Conservation (phyloP, 768 basidiomycete genomes). For the Rhodotorula babjevae region DNA sequence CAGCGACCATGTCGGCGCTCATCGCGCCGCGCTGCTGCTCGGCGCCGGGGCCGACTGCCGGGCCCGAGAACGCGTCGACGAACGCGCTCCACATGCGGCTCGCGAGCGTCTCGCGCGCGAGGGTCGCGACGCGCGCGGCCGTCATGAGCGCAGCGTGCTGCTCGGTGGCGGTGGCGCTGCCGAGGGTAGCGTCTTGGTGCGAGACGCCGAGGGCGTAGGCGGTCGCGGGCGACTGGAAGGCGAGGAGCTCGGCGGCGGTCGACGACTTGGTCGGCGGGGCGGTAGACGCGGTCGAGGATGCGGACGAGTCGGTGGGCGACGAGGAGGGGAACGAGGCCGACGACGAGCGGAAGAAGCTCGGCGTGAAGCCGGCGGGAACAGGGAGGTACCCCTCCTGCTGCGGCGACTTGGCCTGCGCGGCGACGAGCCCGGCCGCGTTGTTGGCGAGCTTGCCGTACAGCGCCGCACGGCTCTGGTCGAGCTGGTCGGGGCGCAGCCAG, state of each 20-base stretch:
- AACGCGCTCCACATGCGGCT: slow-evolving; percentile 69
- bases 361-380: slow-evolving; percentile 29
- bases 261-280: background rate
- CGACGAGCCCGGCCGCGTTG: slow-evolving; percentile 38
- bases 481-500: slow-evolving; percentile 29
- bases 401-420: slow-evolving; percentile 13
- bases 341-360: slow-evolving; percentile 37
- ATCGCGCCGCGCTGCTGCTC: background rate
- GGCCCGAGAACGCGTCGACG: slow-evolving; percentile 78
- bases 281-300: too few species aligned
- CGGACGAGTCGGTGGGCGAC: background rate
- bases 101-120: slow-evolving; percentile 72
- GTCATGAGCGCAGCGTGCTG: background rate
- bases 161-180: background rate
- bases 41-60: background rate
- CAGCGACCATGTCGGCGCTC: slow-evolving; percentile 14
- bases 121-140: slow-evolving; percentile 54
- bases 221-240: background rate
- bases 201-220: background rate
- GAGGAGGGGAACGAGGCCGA: background rate
- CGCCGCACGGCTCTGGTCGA: slow-evolving; percentile 39
- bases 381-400: slow-evolving; percentile 4
- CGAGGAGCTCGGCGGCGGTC: slow-evolving; percentile 36
- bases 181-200: slow-evolving; percentile 13
- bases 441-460: slow-evolving; percentile 43